Conservation (phyloP, 225 moss, liverwort and hornwort genomes). For the Sphagnum tenellum region DNA sequence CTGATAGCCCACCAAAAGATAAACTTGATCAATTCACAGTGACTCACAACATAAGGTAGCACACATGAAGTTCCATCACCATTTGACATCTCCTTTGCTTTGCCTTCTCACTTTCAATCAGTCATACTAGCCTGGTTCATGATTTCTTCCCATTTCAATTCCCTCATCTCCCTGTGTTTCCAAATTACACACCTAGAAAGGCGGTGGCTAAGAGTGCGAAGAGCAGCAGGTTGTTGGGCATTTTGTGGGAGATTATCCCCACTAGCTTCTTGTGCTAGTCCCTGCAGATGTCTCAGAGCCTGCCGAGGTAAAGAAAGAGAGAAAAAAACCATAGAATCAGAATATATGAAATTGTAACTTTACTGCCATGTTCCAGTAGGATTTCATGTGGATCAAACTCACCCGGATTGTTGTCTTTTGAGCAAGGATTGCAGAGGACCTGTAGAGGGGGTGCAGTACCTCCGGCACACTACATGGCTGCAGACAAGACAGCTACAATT, state of each 20-base stretch:
- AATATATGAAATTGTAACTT: no score
- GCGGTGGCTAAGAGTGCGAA: constrained; percentile 67
- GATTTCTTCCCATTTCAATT: no score
- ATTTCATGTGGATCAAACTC: not conserved
- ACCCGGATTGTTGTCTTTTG: constrained; percentile 93
- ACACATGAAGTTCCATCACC: no score
- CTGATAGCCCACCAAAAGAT: constrained; percentile 13
- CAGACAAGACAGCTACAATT: constrained; percentile 6
- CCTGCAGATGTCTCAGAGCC: constrained; percentile 64
- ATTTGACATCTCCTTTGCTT: no score
- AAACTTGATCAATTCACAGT: no score
- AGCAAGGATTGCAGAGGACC: constrained; percentile 87
- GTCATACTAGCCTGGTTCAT: no score
- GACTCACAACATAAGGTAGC: no score
- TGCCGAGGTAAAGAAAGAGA: no score
- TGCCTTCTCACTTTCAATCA: no score
- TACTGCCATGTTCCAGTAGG: no score
- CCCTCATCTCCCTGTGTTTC: no score
- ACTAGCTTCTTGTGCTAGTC: constrained; percentile 45
- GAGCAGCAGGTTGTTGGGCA: constrained; percentile 66
- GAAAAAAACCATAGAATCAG: no score
- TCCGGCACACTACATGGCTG: constrained; percentile 95
- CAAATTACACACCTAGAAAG: constrained; percentile 48
- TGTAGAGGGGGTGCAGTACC: constrained; percentile 82
- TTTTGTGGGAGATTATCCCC: constrained; percentile 39